Conservation (phyloP, 371 early-diverging fungal species). For the Mucor circinelloides region DNA sequence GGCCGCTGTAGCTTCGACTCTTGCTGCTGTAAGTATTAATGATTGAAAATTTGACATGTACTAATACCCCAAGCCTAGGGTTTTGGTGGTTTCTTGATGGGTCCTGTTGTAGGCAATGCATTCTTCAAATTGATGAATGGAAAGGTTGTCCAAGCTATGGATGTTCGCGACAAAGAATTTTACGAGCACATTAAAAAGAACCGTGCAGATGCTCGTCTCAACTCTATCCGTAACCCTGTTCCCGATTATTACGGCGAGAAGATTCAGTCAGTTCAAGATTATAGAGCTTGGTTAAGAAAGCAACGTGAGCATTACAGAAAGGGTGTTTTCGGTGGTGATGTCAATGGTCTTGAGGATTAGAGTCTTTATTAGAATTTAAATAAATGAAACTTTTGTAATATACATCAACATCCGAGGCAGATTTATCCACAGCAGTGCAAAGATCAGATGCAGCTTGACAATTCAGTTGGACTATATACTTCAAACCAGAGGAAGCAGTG, state of each 20-base stretch:
- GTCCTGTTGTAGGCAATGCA: slow-evolving; percentile 69
- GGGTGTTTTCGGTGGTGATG: slow-evolving; percentile 63
- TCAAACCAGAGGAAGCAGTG: too few relatives aligned
- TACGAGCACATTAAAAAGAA: slow-evolving; percentile 79
- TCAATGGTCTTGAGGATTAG: slow-evolving; percentile 28
- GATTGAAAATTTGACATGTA: not conserved
- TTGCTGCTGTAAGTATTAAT: slow-evolving; percentile 48
- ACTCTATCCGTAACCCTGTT: slow-evolving; percentile 78
- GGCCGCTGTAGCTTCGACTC: slow-evolving; percentile 64
- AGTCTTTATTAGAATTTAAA: not conserved
- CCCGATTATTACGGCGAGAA: slow-evolving; percentile 96
- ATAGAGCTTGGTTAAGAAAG: slow-evolving; percentile 88
- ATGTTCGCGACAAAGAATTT: slow-evolving; percentile 77
- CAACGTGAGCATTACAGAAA: slow-evolving; percentile 83
- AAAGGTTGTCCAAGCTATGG: slow-evolving; percentile 58
- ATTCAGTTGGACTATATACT: too few relatives aligned
- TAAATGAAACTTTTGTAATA: slow-evolving; percentile 3
- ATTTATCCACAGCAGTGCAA: not conserved
- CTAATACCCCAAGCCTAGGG: slow-evolving; percentile 34
- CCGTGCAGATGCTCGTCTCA: slow-evolving; percentile 77
- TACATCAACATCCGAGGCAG: not conserved
- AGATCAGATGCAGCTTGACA: too few relatives aligned
- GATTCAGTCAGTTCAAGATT: slow-evolving; percentile 80
- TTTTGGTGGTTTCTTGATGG: slow-evolving; percentile 67
- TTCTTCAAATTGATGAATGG: slow-evolving; percentile 67